Percentiles rank a stretch among this genome's conserved stretches.
Conservation (phyloP, 495 filamentous ascomycete species). For the Letharia lupina region DNA sequence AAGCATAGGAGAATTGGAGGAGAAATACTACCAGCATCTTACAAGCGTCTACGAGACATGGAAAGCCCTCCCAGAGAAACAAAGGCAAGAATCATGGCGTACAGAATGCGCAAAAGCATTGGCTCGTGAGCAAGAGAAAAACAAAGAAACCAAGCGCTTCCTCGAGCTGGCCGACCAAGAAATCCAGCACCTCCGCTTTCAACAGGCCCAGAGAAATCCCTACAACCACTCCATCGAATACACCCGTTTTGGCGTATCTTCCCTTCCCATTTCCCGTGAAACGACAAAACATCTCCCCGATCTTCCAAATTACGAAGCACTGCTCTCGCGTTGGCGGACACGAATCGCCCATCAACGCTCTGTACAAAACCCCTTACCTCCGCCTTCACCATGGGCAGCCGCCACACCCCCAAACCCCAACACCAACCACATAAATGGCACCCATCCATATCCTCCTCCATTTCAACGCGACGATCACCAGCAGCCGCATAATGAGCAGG, state of each 20-base stretch:
- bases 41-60: constrained; percentile 63
- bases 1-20: constrained; percentile 52
- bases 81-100: constrained; percentile 60
- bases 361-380: constrained; percentile 18
- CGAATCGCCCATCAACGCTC: constrained; percentile 33
- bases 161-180: constrained; percentile 61
- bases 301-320: constrained; percentile 44
- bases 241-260: constrained; percentile 54
- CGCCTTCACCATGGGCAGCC: constrained; percentile 1
- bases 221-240: constrained; percentile 56
- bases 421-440: constrained; percentile 12
- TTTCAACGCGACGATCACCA: constrained; percentile 11
- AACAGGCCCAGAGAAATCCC: constrained; percentile 54
- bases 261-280: constrained; percentile 48
- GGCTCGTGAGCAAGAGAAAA: constrained; percentile 56
- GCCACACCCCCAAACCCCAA: constrained; percentile 1
- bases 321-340: constrained; percentile 51
- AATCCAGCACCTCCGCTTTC: constrained; percentile 58
- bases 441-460: constrained; percentile 13
- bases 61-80: constrained; percentile 47
- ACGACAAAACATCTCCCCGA: constrained; percentile 30
- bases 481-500: constrained; percentile 6
- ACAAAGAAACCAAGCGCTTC: constrained; percentile 50
- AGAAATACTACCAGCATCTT: constrained; percentile 47
- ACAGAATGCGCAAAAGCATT: constrained; percentile 70